Evolutionary conservation across 176 grass and related monocot species (phyloP), one percentile per base, ranked within the genome.

Genomic region (Carex myosuroides): DNA sequence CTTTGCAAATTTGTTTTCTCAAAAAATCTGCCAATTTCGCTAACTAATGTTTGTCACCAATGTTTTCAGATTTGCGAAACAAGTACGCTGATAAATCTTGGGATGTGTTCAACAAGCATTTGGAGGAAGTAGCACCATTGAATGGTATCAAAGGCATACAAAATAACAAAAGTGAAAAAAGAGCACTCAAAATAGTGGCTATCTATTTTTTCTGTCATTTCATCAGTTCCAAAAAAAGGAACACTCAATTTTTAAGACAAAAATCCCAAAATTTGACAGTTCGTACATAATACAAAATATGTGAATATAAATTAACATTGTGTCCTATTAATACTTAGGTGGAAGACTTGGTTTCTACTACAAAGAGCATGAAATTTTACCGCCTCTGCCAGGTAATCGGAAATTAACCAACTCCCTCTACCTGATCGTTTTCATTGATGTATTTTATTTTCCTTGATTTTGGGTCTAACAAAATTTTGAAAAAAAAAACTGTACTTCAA

Each of bases 331-430:
- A 37, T 30, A 67, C 8, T 79, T 79, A 98, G 95, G 88, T 21
- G 95, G 95, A 57, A 98, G 85, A 66, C 85, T 98, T 86, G 95
- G 92, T 79, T 98, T 98, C 76, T 98, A 94, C 85, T 95, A 98
- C 92, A 98, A 86, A 93, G 95, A 98, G 37, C 92, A 98, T 93
- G 95, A 98, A 83, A 98, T 98, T 83, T 89, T 98, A 50, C 95
- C 92, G 35, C 91, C 92, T 37, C 89, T 94, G 55, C 95, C 92
- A 39, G 95, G 95, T 98, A 87, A 82, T 67, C 21, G 88, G 57
- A 82, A 71, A 79, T 85, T 57, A 46, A 58, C 17, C 37, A 59
- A 82, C n/a, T 4, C 20, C 13, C 4, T 64, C 39, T 50, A 20
- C 6, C 8, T 74, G 39, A 5, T 62, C 29, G 12, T 39, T 29